A percentile compares a stretch with the other conserved stretches of the same genome.
Conservation (phyloP, 352 stramenopile genomes). For the Globisporangium megalacanthum region DNA sequence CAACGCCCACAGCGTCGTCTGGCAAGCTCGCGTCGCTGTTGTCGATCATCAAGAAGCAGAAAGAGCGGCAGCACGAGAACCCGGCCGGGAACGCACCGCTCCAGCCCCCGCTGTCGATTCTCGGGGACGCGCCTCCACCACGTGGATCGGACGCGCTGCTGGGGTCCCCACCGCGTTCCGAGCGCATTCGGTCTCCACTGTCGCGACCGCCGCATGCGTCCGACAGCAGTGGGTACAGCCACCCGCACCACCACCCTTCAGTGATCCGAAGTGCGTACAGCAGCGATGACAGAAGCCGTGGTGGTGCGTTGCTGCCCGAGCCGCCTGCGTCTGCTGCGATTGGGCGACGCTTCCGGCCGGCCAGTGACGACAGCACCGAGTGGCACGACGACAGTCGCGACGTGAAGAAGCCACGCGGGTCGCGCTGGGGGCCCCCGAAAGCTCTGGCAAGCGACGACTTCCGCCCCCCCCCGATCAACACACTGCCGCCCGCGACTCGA, state of each 20-base stretch:
- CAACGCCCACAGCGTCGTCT: conserved; percentile 31
- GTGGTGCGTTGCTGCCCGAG: conserved; percentile 5
- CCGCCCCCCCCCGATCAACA: conserved; percentile 50
- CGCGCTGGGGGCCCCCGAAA: conserved; percentile 64
- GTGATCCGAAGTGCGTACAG: neutral
- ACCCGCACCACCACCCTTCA: neutral
- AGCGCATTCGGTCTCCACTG: conserved; percentile 4
- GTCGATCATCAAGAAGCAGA: conserved; percentile 83
- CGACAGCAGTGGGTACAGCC: conserved; percentile 4
- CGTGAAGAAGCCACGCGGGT: conserved; percentile 57
- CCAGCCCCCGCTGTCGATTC: neutral
- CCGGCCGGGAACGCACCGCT: neutral
- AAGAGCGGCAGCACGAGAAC: conserved; percentile 37
- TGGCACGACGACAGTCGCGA: conserved; percentile 31
- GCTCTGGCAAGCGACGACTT: conserved; percentile 22
- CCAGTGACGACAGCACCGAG: conserved; percentile 20
- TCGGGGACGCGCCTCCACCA: conserved; percentile 2
- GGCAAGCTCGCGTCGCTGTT: conserved; percentile 71
- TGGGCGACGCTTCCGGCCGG: conserved; percentile 17
- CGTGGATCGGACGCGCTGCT: conserved; percentile 4
- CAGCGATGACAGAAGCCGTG: conserved; percentile 6
- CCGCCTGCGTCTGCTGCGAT: conserved; percentile 10
- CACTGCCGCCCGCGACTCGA: conserved; percentile 7
- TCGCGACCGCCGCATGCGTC: neutral
- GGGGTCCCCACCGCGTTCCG: neutral